phyloP scores from a whole-genome alignment of 495 filamentous ascomycete species.

The Paragyromitra xinjiangensis region DNA sequence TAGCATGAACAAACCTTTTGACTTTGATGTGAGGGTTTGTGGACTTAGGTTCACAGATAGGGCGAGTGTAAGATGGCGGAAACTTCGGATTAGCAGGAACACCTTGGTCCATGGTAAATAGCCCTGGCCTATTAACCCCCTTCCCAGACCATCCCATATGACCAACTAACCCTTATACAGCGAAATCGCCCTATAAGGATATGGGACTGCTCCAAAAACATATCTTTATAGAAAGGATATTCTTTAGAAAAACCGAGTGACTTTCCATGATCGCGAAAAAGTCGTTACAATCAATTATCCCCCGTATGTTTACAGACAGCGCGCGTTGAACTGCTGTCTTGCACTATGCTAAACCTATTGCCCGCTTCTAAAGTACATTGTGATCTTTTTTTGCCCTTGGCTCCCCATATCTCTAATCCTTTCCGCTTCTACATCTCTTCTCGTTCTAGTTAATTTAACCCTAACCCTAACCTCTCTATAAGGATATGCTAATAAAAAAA shows the following conservation, averaged over 20 bases:
- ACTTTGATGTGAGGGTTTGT: too few species aligned
- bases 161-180: neutral
- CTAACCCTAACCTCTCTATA: neutral
- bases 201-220: too few species aligned
- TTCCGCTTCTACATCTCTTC: constrained; percentile 9
- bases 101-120: too few species aligned
- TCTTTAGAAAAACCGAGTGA: constrained; percentile 4
- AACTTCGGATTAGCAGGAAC: too few species aligned
- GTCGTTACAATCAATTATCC: neutral
- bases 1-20: too few species aligned
- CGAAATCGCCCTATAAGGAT: constrained; percentile 2
- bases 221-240: neutral
- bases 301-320: neutral
- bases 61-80: too few species aligned
- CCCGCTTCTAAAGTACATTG: neutral
- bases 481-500: neutral
- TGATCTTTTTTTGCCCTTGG: constrained; percentile 2
- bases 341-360: neutral
- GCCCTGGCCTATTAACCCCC: too few species aligned
- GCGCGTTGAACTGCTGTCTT: neutral
- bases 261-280: neutral
- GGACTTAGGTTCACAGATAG: too few species aligned
- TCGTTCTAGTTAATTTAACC: constrained; percentile 1
- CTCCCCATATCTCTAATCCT: constrained; percentile 14
- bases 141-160: too few species aligned